Percentiles rank a stretch among this genome's conserved stretches.
phyloP scores from a whole-genome alignment of 495 filamentous ascomycete genomes.

The Astrocystis sublimbata region DNA sequence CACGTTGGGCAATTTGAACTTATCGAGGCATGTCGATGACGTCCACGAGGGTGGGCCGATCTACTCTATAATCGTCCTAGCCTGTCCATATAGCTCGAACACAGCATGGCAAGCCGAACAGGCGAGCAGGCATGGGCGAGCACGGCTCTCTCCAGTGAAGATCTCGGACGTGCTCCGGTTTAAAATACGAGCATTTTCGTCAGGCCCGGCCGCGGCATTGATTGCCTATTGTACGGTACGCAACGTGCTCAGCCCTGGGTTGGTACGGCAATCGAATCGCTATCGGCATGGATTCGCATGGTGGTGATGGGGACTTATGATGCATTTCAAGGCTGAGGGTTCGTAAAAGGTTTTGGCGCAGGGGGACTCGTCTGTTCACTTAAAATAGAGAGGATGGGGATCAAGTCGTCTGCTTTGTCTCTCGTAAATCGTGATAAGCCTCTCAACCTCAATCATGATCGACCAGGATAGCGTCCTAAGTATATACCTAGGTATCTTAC shows the following conservation, averaged over 20 bases:
- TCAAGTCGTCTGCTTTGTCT: no score
- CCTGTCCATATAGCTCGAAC: not conserved
- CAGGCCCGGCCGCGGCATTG: not conserved
- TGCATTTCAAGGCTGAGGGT: not conserved
- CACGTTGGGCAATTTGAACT: not conserved
- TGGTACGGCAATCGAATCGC: not conserved
- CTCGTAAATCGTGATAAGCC: not conserved
- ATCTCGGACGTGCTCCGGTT: not conserved
- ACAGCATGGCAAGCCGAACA: no score
- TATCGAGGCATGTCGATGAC: slow-evolving; percentile 1
- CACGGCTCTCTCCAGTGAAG: not conserved
- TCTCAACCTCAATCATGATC: not conserved
- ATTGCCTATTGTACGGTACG: no score
- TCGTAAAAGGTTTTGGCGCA: not conserved
- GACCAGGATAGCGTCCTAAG: no score
- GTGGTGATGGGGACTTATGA: not conserved
- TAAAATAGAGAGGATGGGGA: no score
- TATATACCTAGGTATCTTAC: no score
- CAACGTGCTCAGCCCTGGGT: not conserved
- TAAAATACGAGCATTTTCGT: slow-evolving; percentile 18
- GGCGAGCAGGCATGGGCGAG: no score
- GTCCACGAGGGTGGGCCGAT: not conserved
- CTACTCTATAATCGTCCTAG: slow-evolving; percentile 1
- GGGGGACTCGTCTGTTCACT: not conserved
- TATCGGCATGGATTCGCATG: not conserved